Evolutionary conservation across 495 filamentous ascomycete genomes (phyloP), one percentile per base, ranked within the genome.

Genomic region (Chaetomium fimeti): DNA sequence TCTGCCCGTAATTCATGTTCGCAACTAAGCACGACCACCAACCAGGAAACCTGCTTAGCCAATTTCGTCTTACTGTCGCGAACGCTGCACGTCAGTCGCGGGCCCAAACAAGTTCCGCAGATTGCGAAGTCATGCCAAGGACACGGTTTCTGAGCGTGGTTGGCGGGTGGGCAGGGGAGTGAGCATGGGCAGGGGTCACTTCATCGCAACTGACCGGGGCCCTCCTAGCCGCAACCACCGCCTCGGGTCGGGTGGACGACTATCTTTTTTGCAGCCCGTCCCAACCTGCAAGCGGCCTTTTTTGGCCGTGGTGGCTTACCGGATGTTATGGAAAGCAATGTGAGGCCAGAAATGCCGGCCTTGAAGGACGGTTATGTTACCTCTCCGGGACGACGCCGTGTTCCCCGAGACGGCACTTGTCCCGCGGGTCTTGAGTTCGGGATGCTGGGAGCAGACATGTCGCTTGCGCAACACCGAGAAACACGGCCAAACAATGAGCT

Each of bases 191-290:
- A 72, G 63, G 71, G 69, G 57, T 67, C 49, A 43, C 61, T 70
- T 67, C 61, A 57, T 66, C 66, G 66, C 53, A 61, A 68, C 65
- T 43, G 69, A 75, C 72, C 57, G 40, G 72, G 72, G 69, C 38
- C 45, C 59, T 71, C 70, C 66, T 65, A 57, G 67, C 55, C 62
- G 61, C 65, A 68, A 72, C 74, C 74, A 69, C 63, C 57, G 48
- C 69, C 63, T 71, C 72, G 74, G 56, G 45, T 43, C 36, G 55
- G 47, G 42, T 56, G 51, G 32, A 48, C 42, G 22, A 20, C n/a
- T 36, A 36, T 54, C 20, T 64, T 51, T 54, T 38, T 64, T 56
- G 42, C 63, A 57, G 48, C 54, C 57, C 5, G 36, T 45, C 54
- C 52, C 45, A 27, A 9, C 7, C 61, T 68, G 66, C 66, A 62